These are phyloP conservation scores for Yamadazyma paraphyllophila DNA, from an alignment of 805 yeast species.

Conservation along the genomic window DNA sequence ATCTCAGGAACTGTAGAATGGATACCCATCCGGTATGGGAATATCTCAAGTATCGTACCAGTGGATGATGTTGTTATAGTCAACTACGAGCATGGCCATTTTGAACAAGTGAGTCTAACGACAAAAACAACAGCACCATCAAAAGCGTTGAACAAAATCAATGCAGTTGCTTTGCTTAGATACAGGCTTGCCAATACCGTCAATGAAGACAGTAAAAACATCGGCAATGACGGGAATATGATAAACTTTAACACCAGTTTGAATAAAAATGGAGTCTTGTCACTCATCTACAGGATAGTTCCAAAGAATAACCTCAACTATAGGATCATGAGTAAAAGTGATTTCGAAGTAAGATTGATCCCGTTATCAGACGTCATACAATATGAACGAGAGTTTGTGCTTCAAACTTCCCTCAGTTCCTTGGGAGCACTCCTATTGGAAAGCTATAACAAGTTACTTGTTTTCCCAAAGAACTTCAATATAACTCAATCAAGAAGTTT, in stretches of 20 bases:
- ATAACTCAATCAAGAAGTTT: constrained; percentile 3
- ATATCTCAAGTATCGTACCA: constrained; percentile 6
- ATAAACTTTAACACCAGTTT: constrained; percentile 23
- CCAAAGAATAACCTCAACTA: constrained; percentile 29
- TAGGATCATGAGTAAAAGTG: constrained; percentile 23
- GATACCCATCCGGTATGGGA: background rate
- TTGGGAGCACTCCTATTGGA: constrained; percentile 23
- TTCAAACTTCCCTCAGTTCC: constrained; percentile 23
- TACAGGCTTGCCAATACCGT: constrained; percentile 2
- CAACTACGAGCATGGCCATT: constrained; percentile 8
- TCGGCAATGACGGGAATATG: constrained; percentile 23
- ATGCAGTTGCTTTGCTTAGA: background rate
- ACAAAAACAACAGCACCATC: background rate
- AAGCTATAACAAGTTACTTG: constrained; percentile 19
- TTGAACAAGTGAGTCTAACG: background rate
- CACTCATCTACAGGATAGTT: constrained; percentile 22
- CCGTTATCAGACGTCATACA: constrained; percentile 12
- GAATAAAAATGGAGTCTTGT: constrained; percentile 18
- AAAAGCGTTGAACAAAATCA: constrained; percentile 2
- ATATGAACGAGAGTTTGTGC: background rate
- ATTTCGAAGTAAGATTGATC: constrained; percentile 25
- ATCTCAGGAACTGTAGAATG: background rate
- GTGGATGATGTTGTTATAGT: constrained; percentile 3
- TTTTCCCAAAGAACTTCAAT: constrained; percentile 15
- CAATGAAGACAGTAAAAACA: constrained; percentile 2